phyloP scores from a whole-genome alignment of 176 grass and related monocot genomes.

The Phragmites australis region DNA sequence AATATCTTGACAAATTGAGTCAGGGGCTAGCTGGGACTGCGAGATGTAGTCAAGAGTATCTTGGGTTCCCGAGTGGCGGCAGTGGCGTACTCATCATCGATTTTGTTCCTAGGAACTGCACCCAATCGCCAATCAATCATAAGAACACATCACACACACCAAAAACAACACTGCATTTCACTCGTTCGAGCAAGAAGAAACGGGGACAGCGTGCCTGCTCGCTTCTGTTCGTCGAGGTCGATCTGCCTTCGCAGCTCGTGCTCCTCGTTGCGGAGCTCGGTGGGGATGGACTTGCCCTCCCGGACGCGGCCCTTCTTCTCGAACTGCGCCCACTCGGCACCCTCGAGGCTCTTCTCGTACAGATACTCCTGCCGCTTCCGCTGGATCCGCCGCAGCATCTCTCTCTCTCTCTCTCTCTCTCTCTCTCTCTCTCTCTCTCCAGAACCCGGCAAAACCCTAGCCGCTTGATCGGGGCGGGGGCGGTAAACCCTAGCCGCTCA shows the following conservation, averaged over 20 bases:
- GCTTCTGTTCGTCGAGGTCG: constrained; percentile 77
- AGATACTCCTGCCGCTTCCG: constrained; percentile 61
- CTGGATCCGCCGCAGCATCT: constrained; percentile 63
- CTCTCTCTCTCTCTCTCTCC: neutral
- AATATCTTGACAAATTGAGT: constrained; percentile 79
- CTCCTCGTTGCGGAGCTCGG: constrained; percentile 87
- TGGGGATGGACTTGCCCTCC: constrained; percentile 78
- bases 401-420: neutral
- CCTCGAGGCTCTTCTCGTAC: constrained; percentile 77
- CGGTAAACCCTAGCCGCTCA: constrained; percentile 28
- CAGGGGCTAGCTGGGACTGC: constrained; percentile 66
- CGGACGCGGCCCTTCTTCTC: constrained; percentile 90
- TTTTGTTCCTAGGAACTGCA: constrained; percentile 56
- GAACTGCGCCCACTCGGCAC: constrained; percentile 71
- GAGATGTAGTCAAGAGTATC: constrained; percentile 82
- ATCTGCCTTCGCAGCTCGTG: constrained; percentile 65
- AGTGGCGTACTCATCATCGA: constrained; percentile 85
- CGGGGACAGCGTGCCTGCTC: constrained; percentile 34
- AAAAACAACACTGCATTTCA: neutral
- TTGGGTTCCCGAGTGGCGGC: constrained; percentile 56
- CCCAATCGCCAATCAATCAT: neutral
- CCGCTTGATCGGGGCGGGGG: neutral
- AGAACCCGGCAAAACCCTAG: constrained; percentile 13
- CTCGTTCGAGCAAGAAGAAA: neutral
- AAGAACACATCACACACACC: neutral